Evolutionary conservation across 2,329 filamentous ascomycete genomes (phyloP), one percentile per base, ranked within the genome.

Genomic region (Cladosporium phlei): DNA sequence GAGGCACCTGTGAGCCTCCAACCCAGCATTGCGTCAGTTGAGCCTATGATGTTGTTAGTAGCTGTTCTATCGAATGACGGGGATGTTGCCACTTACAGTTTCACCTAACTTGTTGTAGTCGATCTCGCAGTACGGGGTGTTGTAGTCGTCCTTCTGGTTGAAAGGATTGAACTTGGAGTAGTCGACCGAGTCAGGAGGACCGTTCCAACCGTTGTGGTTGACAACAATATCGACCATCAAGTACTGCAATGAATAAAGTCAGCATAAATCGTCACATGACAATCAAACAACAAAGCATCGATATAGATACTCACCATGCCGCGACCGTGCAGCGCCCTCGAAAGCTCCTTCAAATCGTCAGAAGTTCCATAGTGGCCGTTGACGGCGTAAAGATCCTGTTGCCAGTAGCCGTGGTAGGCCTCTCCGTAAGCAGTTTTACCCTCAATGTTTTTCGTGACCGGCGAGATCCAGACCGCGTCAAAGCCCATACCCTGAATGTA

Each of bases 361-460:
- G 59, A 54, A 5, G 64, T 59, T 10, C 67, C 67, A 52, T 67
- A 67, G 44, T 65, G 54, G 12, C 51, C 46, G 48, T 70, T 69
- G 38, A 70, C 43, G 7, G 50, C 46, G 56, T 75, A 71, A 16
- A 77, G 59, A 50, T 79, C 68, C 37, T 69, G 58, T 20, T 73
- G 68, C 75, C 75, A 79, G 59, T 79, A 80, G 6, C 77, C 77
- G 49, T 79, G 77, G 56, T 78, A 80, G 3, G 72, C 68, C 1
- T 63, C 59, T n/a, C 64, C 63, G 38, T 61, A 65, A 21, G 58
- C 54, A 43, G 61, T 66, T 56, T 66, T 51, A 50, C 55, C 48
- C 6, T 69, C 61, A 16, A 73, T 57, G 40, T 73, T 68, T 33
- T 65, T 57, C 1, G 77, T 72, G n/a, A 81, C 69, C 0, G 78